Evolutionary conservation across 192 early-diverging fungal species (phyloP), one percentile per base, ranked within the genome.

Genomic region (Obelidium mucronatum): DNA sequence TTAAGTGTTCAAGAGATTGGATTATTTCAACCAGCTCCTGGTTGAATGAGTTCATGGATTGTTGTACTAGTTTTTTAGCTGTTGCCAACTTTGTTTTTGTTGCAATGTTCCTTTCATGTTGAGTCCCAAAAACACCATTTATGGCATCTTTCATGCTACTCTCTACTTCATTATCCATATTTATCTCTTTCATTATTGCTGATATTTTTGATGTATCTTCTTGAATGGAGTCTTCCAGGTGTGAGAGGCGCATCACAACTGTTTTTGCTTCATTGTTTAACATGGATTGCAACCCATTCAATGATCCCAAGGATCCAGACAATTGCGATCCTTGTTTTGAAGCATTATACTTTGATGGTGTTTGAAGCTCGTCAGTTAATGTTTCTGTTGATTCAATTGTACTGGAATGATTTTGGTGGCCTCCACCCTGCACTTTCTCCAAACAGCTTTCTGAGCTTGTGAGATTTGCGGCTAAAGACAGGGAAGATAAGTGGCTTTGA

Each of bases 331-430:
- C n/a, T n/a, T n/a, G n/a, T 52, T 52, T 52, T 28, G n/a, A 39
- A 52, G 6, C 5, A 6, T 51, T 31, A 19, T n/a, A 2, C 26
- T 64, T 64, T 22, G 31, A 40, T 64, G 8, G 26, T 24, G 24
- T n/a, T 24, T 52, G 17, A 39, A 17, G 19, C 67, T 42, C 67
- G 51, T 72, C 69, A 22, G 54, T 36, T 28, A 72, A 58, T 37
- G 69, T 72, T 56, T 72, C 69, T 54, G 53, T 72, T n/a, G 37
- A 42, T 58, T 58, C 54, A 26, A 30, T n/a, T n/a, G n/a, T n/a
- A n/a, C n/a, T n/a, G n/a, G n/a, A n/a, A n/a, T n/a, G n/a, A n/a
- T n/a, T n/a, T n/a, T n/a, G n/a, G n/a, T n/a, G n/a, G n/a, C n/a
- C n/a, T n/a, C n/a, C n/a, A n/a, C n/a, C n/a, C n/a, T n/a, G n/a